These are phyloP conservation scores for Hypoxylon fragiforme DNA, from an alignment of 495 filamentous ascomycete genomes.

Conservation along the genomic window DNA sequence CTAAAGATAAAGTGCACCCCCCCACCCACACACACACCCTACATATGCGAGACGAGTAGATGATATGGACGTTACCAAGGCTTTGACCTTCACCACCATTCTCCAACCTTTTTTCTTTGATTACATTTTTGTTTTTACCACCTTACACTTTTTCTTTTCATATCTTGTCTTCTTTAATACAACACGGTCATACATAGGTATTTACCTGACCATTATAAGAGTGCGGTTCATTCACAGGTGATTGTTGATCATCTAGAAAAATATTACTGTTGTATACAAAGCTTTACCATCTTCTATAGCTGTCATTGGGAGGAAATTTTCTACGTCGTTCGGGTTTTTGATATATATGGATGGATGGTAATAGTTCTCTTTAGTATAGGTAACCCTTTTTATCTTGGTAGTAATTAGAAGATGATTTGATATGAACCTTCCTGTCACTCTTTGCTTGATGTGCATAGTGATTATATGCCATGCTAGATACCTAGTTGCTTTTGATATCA, in stretches of 20 bases:
- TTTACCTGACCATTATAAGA: no score
- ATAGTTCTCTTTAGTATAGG: conserved; percentile 25
- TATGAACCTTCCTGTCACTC: not conserved
- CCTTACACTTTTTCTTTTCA: not conserved
- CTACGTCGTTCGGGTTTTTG: no score
- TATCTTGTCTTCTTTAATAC: no score
- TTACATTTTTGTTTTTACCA: not conserved
- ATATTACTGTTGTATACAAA: conserved; percentile 23
- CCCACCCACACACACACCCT: no score
- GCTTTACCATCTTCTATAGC: conserved; percentile 8
- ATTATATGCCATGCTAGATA: no score
- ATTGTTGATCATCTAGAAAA: conserved; percentile 9
- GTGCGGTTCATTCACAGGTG: not conserved
- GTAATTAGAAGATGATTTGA: conserved; percentile 25
- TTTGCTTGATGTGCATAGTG: not conserved
- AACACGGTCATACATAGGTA: no score
- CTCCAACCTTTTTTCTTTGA: not conserved
- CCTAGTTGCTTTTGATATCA: no score
- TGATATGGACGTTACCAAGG: no score
- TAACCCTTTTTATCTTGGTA: conserved; percentile 26
- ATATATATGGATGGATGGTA: conserved; percentile 8
- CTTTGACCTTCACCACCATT: no score
- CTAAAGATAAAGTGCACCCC: no score
- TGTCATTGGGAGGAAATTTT: not conserved
- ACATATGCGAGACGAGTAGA: no score